These are phyloP conservation scores for Monilinia polystroma DNA, from an alignment of 2,329 filamentous ascomycete species.

Conservation along the genomic window DNA sequence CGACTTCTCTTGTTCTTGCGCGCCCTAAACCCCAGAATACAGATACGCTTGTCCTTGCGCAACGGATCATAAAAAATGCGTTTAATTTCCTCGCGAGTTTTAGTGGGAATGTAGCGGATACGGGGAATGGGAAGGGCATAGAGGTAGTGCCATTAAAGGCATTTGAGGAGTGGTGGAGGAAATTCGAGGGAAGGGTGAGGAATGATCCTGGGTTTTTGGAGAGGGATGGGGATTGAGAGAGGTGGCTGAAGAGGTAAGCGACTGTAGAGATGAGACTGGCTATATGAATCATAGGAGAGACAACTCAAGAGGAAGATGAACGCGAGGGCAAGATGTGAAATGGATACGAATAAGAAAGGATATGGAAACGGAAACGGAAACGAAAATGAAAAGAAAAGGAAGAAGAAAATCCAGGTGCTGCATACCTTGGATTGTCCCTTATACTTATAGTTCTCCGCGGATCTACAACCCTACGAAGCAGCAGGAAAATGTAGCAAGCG, in stretches of 20 bases:
- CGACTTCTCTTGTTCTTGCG: constrained; percentile 45
- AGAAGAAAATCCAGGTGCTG: too few relatives aligned
- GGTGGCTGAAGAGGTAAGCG: neutral
- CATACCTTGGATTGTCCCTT: too few relatives aligned
- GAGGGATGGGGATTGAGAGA: constrained; percentile 44
- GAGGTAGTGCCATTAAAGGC: constrained; percentile 92
- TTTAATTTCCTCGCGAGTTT: constrained; percentile 96
- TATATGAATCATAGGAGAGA: too few relatives aligned
- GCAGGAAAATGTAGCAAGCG: too few relatives aligned
- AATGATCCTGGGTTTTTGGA: constrained; percentile 88
- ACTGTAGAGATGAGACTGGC: neutral
- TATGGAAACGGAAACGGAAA: too few relatives aligned
- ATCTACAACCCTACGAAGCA: too few relatives aligned
- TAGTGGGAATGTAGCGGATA: constrained; percentile 54
- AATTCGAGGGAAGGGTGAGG: constrained; percentile 86
- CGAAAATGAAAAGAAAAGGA: too few relatives aligned
- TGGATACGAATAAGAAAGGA: too few relatives aligned
- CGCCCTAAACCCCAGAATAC: neutral
- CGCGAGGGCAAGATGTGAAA: too few relatives aligned
- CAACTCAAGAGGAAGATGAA: too few relatives aligned
- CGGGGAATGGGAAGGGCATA: constrained; percentile 51
- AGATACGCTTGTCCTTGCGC: constrained; percentile 79
- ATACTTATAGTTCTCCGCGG: too few relatives aligned
- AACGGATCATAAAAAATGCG: constrained; percentile 92
- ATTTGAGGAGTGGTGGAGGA: constrained; percentile 97